These are phyloP conservation scores for Ramaria rubella DNA, from an alignment of 768 basidiomycete species.

Conservation along the genomic window DNA sequence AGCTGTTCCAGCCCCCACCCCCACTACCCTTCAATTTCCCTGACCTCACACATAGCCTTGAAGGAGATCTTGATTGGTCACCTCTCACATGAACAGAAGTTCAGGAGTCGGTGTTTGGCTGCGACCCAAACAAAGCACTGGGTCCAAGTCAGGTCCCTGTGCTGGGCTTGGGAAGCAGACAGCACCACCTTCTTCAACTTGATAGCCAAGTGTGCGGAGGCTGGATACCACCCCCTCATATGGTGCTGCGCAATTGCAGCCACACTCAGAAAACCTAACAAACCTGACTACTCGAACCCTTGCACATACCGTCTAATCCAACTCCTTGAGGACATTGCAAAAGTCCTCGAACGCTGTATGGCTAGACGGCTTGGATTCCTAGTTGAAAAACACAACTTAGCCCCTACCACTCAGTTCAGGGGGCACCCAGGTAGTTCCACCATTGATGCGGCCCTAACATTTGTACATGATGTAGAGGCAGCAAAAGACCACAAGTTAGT, in stretches of 20 bases:
- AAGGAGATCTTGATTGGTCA: conserved; percentile 5
- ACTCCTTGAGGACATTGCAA: too few species aligned
- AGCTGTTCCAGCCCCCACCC: conserved; percentile 8
- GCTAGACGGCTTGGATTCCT: too few species aligned
- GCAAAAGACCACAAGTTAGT: too few species aligned
- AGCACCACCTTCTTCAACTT: not conserved
- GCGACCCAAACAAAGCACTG: conserved; percentile 19
- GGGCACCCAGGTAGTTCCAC: too few species aligned
- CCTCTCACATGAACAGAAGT: conserved; percentile 26
- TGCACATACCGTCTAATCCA: too few species aligned
- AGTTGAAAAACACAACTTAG: too few species aligned
- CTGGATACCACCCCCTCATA: conserved; percentile 6
- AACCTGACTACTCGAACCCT: too few species aligned
- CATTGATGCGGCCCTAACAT: too few species aligned
- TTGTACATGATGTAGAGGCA: too few species aligned
- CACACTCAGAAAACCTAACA: conserved; percentile 30
- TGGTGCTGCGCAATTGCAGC: conserved; percentile 26
- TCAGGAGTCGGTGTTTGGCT: not conserved
- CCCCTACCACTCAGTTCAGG: too few species aligned
- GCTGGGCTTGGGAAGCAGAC: not conserved
- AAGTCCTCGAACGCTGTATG: too few species aligned
- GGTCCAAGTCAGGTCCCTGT: conserved; percentile 8
- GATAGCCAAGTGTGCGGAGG: too few species aligned
- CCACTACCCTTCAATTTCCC: conserved; percentile 16
- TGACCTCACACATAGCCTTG: not conserved